Evolutionary conservation across 352 stramenopile species (phyloP), one percentile per base, ranked within the genome.

Genomic region (Phytophthora multivora): DNA sequence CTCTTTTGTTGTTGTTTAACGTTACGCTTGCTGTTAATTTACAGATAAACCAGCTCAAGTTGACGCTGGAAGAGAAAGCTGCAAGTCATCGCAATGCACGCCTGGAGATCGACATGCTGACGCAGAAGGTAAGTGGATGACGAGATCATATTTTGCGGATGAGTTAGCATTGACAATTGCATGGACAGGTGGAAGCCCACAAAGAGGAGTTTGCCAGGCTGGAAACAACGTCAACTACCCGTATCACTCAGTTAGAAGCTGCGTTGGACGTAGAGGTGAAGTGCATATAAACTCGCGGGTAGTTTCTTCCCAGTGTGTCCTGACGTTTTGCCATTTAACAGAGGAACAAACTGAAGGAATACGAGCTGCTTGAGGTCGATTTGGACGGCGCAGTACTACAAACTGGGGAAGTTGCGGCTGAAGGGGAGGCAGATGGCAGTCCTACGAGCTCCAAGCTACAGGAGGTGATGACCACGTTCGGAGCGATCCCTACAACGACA

Each of bases 321-420:
- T 47, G 23, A 23, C n/a, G 9, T 47, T 46, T 11, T 16, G 16
- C 26, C 21, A 1, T 43, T 4, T 31, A 8, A 18, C 48, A 90
- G 84, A 60, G 71, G 28, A 76, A 73, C 31, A 85, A 86, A 15
- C 38, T 93, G 11, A 79, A 82, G 41, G 78, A 90, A 48, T 93
- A 93, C 60, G 84, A 93, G 25, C 51, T 85, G 26, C 69, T 93
- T 11, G 84, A 93, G 50, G 72, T 90, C 21, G 82, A 93, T 45
- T 67, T 93, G 51, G 84, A 93, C 48, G 63, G 79, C 15, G 84
- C 81, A 6, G 67, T 90, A 9, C 30, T 91, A 0, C 81, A 93
- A 66, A 88, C 80, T 1, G 84, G 83, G 0, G 75, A 74, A 9
- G 62, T 89, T 5, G 42, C 54, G 21, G 60, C 49, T 33, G 28